Base-by-base conservation (phyloP, 352 stramenopile genomes). In the Globisporangium parvum region DNA sequence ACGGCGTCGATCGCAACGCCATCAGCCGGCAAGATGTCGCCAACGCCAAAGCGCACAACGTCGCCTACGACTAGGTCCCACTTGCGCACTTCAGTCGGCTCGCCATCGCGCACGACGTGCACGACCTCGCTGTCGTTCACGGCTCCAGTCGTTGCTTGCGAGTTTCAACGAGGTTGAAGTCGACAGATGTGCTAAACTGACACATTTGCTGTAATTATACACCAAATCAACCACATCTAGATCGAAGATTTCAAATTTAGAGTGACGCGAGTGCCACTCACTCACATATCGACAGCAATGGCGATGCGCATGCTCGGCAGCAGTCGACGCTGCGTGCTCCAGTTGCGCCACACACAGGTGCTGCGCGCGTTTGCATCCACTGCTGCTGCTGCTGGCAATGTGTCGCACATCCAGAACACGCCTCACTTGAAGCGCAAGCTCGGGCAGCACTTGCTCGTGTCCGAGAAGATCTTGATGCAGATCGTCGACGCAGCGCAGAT, bases 361-460 rank as follows among this genome's bases (percentile, higher is more conserved):
- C 35, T 18, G 35, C 33, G 49, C 28, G 23, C 47, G 23, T 39
- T 39, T 17, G 23, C 45, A 18, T 50, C 35, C 6, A 44, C 26
- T 15, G 28, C 35, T 11, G 48, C 26, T 15, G 28, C 28, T 3
- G 26, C 24, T 8, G 18, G 18, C n/a, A 66, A 87, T 50, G 74
- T 87, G 14, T 73, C 66, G 53, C 63, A 67, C 35, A 59, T 89
- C 47, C 65, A 68, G 48, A 70, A 67, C 47, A 90, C 78, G 48
- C 80, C 80, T 33, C 72, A 86, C 48, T 67, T 93, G 46, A 91
- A 91, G 66, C 83, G 83, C 59, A 90, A 91, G 57, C 65, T 95
- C 20, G 85, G 85, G 0, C 85, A 95, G 64, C 82, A 95, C 51
- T 62, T 95, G 54, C 72, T 95, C 14, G 66, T 91, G 14, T 85